phyloP scores from a whole-genome alignment of 495 filamentous ascomycete species.

The Trichoderma parareesei region DNA sequence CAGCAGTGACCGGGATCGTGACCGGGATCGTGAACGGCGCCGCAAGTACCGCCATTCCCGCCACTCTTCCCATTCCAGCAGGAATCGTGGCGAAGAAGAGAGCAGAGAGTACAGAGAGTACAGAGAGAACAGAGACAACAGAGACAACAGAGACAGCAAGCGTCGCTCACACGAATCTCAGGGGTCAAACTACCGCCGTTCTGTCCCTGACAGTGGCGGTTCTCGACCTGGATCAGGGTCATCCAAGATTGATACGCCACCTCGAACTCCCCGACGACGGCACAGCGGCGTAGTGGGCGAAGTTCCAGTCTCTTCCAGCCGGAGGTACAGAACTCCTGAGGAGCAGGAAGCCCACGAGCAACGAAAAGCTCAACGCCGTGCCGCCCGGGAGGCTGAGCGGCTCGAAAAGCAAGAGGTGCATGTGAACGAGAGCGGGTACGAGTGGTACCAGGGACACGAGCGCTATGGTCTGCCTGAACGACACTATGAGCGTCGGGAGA shows the following conservation, averaged over 20 bases:
- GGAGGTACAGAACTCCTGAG: slow-evolving; percentile 21
- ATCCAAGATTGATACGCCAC: slow-evolving; percentile 12
- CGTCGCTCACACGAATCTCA: slow-evolving; percentile 3
- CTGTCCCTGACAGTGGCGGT: neutral
- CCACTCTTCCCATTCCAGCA: slow-evolving; percentile 14
- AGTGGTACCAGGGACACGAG: neutral
- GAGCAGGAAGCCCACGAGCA: slow-evolving; percentile 25
- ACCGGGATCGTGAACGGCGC: slow-evolving; percentile 17
- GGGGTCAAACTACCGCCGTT: slow-evolving; percentile 1
- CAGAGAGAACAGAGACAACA: slow-evolving; percentile 4
- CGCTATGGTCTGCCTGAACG: neutral
- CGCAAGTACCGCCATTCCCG: slow-evolving; percentile 20
- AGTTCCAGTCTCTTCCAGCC: slow-evolving; percentile 17
- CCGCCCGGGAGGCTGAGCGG: slow-evolving; percentile 16
- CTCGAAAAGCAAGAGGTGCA: neutral
- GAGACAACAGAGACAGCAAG: slow-evolving; percentile 4
- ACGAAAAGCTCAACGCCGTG: slow-evolving; percentile 24
- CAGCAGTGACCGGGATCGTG: slow-evolving; percentile 10
- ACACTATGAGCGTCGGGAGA: neutral
- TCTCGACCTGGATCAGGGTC: slow-evolving; percentile 4
- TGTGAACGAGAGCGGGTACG: neutral
- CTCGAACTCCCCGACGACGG: slow-evolving; percentile 16
- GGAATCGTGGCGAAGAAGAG: slow-evolving; percentile 9
- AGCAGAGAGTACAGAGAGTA: slow-evolving; percentile 5
- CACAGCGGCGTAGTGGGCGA: slow-evolving; percentile 21